Percentiles rank a stretch among this genome's conserved stretches.
Evolutionary conservation across 345 rosid genomes (phyloP).

Genomic region (Populus ilicifolia): DNA sequence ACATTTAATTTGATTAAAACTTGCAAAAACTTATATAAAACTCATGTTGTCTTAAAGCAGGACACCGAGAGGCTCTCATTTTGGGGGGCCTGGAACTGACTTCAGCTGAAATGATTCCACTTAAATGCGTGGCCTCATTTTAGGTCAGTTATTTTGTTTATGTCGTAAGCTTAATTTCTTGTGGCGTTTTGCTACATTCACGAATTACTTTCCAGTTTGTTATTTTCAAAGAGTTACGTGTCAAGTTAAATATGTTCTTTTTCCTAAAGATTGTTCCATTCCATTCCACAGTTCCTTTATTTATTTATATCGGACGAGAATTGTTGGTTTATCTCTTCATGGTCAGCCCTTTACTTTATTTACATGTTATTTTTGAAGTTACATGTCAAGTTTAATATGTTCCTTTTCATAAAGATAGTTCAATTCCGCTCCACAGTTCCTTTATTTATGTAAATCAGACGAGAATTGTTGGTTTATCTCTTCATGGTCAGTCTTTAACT

Average conservation of each 20-base stretch:
- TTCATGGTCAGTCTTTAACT: slow-evolving; percentile 17
- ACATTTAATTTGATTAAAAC: slow-evolving; percentile 55
- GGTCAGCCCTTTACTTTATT: slow-evolving; percentile 1
- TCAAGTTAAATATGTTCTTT: slow-evolving; percentile 32
- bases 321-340: slow-evolving; percentile 19
- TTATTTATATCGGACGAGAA: slow-evolving; percentile 18
- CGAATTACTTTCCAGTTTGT: slow-evolving; percentile 48
- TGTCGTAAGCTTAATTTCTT: slow-evolving; percentile 48
- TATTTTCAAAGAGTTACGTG: slow-evolving; percentile 30
- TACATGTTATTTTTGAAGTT: slow-evolving; percentile 29
- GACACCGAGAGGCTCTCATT: slow-evolving; percentile 94
- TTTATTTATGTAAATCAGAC: slow-evolving; percentile 25
- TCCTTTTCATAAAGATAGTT: slow-evolving; percentile 22
- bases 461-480: slow-evolving; percentile 17
- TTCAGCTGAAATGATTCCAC: slow-evolving; percentile 98
- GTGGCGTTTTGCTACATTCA: slow-evolving; percentile 61
- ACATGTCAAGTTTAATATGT: slow-evolving; percentile 29
- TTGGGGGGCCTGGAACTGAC: slow-evolving; percentile 94
- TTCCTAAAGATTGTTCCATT: slow-evolving; percentile 21
- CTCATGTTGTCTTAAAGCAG: slow-evolving; percentile 99
- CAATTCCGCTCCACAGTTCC: slow-evolving; percentile 29
- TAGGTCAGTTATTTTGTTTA: slow-evolving; percentile 98
- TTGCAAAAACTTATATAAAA: slow-evolving; percentile 76
- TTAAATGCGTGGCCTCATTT: slow-evolving; percentile 97
- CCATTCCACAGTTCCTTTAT: slow-evolving; percentile 29